Conservation (phyloP, 2,329 filamentous ascomycete species). For the Colletotrichum kahawae region DNA sequence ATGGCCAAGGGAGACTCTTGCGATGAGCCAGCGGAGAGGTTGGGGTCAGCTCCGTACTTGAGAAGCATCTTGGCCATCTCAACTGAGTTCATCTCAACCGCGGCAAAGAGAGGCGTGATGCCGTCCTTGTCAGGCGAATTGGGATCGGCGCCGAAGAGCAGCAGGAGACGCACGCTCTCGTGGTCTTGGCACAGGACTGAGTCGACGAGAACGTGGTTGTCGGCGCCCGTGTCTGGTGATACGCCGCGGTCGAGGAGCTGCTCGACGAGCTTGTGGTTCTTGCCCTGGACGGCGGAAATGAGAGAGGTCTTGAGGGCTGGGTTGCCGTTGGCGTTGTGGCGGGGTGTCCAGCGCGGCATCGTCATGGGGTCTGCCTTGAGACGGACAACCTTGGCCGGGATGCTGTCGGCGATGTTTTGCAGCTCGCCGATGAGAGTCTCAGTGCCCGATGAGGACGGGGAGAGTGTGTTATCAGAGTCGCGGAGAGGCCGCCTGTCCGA, state of each 20-base stretch:
- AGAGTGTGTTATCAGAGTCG: slow-evolving; percentile 31
- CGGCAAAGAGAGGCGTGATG: slow-evolving; percentile 55
- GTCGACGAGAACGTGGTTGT: slow-evolving; percentile 56
- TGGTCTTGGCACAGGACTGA: slow-evolving; percentile 55
- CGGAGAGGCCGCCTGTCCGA: slow-evolving; percentile 22
- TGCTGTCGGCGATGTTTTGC: slow-evolving; percentile 10
- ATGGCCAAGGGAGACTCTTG: slow-evolving; percentile 60
- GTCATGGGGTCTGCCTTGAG: slow-evolving; percentile 53
- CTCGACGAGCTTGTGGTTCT: slow-evolving; percentile 61
- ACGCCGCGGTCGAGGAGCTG: slow-evolving; percentile 64
- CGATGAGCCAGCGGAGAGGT: slow-evolving; percentile 53
- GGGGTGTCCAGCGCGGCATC: slow-evolving; percentile 58
- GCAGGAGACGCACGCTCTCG: slow-evolving; percentile 59
- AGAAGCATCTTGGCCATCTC: slow-evolving; percentile 64
- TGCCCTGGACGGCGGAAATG: slow-evolving; percentile 58
- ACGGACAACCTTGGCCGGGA: slow-evolving; percentile 44
- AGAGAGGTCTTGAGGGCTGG: slow-evolving; percentile 52
- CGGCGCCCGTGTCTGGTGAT: slow-evolving; percentile 50
- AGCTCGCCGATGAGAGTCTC: slow-evolving; percentile 39
- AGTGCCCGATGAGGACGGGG: slow-evolving; percentile 33
- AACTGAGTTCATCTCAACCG: slow-evolving; percentile 57
- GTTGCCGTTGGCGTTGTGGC: slow-evolving; percentile 47
- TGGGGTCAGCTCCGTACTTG: slow-evolving; percentile 68
- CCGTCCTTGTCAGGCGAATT: slow-evolving; percentile 55
- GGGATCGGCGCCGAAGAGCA: slow-evolving; percentile 63